Base-by-base conservation (phyloP, 768 basidiomycete species). In the Auricularia cornea region DNA sequence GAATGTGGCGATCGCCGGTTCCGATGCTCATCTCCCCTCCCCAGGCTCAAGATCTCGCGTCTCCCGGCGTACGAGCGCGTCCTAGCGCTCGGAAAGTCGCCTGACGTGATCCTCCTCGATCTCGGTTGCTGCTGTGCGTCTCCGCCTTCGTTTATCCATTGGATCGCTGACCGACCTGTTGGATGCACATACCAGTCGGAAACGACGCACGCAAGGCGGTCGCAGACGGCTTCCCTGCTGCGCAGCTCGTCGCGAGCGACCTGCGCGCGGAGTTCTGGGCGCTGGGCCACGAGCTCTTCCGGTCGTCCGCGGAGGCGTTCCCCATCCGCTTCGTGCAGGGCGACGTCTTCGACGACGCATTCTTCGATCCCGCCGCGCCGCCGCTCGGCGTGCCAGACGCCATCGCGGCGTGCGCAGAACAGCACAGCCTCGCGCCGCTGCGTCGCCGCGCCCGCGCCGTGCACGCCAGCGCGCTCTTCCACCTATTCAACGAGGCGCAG, bases 281-380 rank as follows among this genome's bases (percentile, higher is more conserved):
- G 3, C 75, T 81, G 3, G 87, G 87, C 1, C 85, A 88, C 65
- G 75, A 81, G 51, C 75, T 89, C 18, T 89, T 87, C 73, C 78
- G 71, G 59, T 78, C 81, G 3, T 83, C 76, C 0, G 78, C 80
- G 0, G 73, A 79, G 41, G 76, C 79, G 0, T 87, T 84, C 71
- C 82, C 84, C 1, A 82, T 77, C 0, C 70, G 0, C 88, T 89
- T 66, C 68, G 61, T 88, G 18, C 71, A 77, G 14, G 87, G 86
- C 1, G 79, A 89, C 64, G 76, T 72, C 0, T 80, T 88, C 57
- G 78, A 85, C 64, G 72, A 78, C 6, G 63, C 66, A 2, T 74
- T 81, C 60, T 75, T 87, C 26, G 67, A 68, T 6, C 75, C 76
- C 23, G n/a, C 48, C 33, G 40, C 28, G 16, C 65, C 71, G 3